Evolutionary conservation across 1,284 basidiomycete genomes (phyloP).

Genomic region (Testicularia cyperi): DNA sequence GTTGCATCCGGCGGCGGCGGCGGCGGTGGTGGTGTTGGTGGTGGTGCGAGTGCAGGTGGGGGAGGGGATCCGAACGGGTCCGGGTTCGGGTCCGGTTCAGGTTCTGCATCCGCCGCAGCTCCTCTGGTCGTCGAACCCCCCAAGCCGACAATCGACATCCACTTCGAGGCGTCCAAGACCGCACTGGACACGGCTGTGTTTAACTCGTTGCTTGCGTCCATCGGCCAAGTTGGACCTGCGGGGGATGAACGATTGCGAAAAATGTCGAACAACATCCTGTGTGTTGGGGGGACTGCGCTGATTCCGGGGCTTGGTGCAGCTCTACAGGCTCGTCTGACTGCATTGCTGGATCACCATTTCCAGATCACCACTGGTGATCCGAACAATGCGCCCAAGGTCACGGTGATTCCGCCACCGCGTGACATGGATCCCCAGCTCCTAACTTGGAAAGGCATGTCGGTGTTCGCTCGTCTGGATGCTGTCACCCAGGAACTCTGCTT

Average conservation of each 20-base stretch:
- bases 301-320: slow-evolving; percentile 60
- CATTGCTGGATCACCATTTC: slow-evolving; percentile 25
- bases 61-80: too few relatives aligned
- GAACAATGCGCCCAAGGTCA: slow-evolving; percentile 63
- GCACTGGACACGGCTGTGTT: slow-evolving; percentile 93
- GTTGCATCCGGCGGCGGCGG: background rate
- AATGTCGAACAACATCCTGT: slow-evolving; percentile 81
- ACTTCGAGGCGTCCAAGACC: slow-evolving; percentile 81
- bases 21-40: background rate
- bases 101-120: too few relatives aligned
- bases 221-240: slow-evolving; percentile 29
- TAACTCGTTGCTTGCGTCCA: slow-evolving; percentile 68
- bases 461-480: slow-evolving; percentile 86
- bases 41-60: background rate
- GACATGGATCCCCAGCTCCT: slow-evolving; percentile 86
- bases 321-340: slow-evolving; percentile 43
- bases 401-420: slow-evolving; percentile 86
- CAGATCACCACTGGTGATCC: slow-evolving; percentile 20
- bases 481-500: slow-evolving; percentile 82
- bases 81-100: too few relatives aligned
- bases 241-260: slow-evolving; percentile 87
- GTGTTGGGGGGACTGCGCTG: slow-evolving; percentile 77
- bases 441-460: slow-evolving; percentile 93
- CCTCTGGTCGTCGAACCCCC: slow-evolving; percentile 1
- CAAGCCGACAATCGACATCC: slow-evolving; percentile 68